Base-by-base conservation (phyloP, 163 green algal genomes). In the Chlamydomonas reinhardtii region DNA sequence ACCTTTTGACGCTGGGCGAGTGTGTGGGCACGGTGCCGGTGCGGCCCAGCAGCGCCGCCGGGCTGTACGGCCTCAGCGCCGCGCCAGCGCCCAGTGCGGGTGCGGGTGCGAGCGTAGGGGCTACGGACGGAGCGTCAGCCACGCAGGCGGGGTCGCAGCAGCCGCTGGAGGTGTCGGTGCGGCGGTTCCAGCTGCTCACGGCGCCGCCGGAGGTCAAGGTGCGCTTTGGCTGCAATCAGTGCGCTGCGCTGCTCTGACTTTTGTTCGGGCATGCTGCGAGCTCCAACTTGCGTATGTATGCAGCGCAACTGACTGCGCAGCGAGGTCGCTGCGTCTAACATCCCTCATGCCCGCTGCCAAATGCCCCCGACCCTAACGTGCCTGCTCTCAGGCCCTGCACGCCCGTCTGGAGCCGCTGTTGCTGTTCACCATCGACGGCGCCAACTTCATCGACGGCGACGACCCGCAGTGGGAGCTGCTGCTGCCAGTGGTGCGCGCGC, bases 351-450 rank as follows among this genome's bases (percentile, higher is more conserved):
- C n/a, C n/a, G n/a, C n/a, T n/a, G n/a, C n/a, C n/a, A n/a, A n/a
- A n/a, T 48, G 39, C 5, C 39, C 39, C 39, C 5, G 39, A 48
- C 39, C 39, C 39, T 48, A 48, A 48, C 39, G 39, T 48, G 34
- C 12, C 12, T 22, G 32, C 48, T 54, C 85, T 65, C 92, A 97
- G 93, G 94, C 89, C 12, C 86, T 98, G 73, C 97, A 99, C 79
- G 86, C 72, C 9, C 91, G 96, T 24, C 39, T 98, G 83, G 91
- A 99, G 91, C 94, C 95, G 43, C 91, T 98, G 79, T 91, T 98
- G 59, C 86, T 96, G 16, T 98, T 98, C 87, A 98, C 96, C 73
- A 94, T 99, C 32, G 97, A 99, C 84, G 96, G 91, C 34, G 95
- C 94, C 22, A 93, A 78, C 56, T 80, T 91, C 78, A 97, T 99